phyloP scores from a whole-genome alignment of 169 alveolate genomes.

The Babesia gibsoni region DNA sequence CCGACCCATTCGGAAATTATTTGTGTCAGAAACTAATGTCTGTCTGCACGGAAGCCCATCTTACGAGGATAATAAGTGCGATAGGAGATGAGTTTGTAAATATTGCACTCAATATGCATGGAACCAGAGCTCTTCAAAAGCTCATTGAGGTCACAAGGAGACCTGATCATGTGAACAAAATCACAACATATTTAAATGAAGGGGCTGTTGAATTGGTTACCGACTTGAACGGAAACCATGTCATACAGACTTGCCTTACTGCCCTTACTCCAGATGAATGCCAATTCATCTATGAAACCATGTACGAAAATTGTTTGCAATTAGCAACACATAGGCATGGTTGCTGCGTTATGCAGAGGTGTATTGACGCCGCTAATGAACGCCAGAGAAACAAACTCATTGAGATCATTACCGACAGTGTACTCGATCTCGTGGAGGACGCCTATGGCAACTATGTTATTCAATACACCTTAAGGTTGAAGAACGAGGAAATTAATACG shows the following conservation, averaged over 20 bases:
- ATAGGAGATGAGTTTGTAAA: slow-evolving; percentile 72
- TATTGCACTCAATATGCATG: slow-evolving; percentile 88
- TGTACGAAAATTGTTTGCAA: slow-evolving; percentile 73
- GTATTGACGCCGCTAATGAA: slow-evolving; percentile 86
- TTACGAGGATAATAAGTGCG: slow-evolving; percentile 67
- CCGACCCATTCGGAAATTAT: slow-evolving; percentile 92
- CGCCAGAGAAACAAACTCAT: slow-evolving; percentile 67
- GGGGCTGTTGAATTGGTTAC: slow-evolving; percentile 73
- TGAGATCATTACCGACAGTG: slow-evolving; percentile 73
- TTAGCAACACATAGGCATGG: slow-evolving; percentile 91
- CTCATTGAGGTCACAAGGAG: slow-evolving; percentile 81
- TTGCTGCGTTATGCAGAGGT: slow-evolving; percentile 92
- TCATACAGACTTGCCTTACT: slow-evolving; percentile 82
- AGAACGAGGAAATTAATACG: slow-evolving; percentile 66
- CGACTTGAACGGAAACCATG: slow-evolving; percentile 92
- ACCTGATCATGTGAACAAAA: neutral
- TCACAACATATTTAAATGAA: slow-evolving; percentile 49
- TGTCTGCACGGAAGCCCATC: slow-evolving; percentile 67
- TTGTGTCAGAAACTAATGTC: slow-evolving; percentile 89
- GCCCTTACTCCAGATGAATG: slow-evolving; percentile 75
- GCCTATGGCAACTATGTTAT: slow-evolving; percentile 94
- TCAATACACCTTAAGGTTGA: slow-evolving; percentile 83
- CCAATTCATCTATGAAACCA: slow-evolving; percentile 82
- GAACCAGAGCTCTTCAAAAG: slow-evolving; percentile 92
- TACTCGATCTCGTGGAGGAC: slow-evolving; percentile 83